Base-by-base conservation (phyloP, 225 moss, liverwort and hornwort species). In the Physcomitrellopsis africana region DNA sequence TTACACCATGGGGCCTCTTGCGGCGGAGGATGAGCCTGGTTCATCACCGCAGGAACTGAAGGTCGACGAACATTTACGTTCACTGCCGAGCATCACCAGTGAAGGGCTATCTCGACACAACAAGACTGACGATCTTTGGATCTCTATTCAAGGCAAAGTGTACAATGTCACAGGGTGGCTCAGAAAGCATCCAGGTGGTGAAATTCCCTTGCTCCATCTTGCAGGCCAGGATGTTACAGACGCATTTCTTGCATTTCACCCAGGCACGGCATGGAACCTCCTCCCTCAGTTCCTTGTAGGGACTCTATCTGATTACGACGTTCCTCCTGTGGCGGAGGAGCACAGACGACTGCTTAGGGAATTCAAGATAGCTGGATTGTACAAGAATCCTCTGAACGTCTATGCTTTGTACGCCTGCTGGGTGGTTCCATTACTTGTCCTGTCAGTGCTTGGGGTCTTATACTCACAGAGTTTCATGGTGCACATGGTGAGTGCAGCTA, bases 171-270 rank as follows among this genome's bases (percentile, higher is more conserved):
- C 95, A 23, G 79, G 80, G 3, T 99, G 99, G 99, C 73, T 95
- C 14, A 77, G 75, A 18, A 73, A 56, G 56, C 99, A 99, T 53
- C 99, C 99, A 41, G 99, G 99, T 24, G 99, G 99, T 46, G 89
- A 78, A 56, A 81, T 93, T 42, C 93, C 99, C 44, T 88, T 99
- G 7, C 76, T 92, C 44, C 86, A 87, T 79, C 90, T 99, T 29
- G 90, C 99, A 74, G 99, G 99, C 43, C 99, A 99, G 79, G 99
- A 99, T 70, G 99, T 99, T 32, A 99, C 99, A 42, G 99, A 99
- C 72, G 93, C 93, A 15, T 99, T 99, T 72, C 84, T 99, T 27
- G 99, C 99, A 47, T 99, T 99, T 54, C 99, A 99, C 73, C 95
- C 99, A 7, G 86, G 86, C 43, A 83, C 85, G 70, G 83, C 85